phyloP scores from a whole-genome alignment of 106 monocot genomes.

The Agapanthus africanus region DNA sequence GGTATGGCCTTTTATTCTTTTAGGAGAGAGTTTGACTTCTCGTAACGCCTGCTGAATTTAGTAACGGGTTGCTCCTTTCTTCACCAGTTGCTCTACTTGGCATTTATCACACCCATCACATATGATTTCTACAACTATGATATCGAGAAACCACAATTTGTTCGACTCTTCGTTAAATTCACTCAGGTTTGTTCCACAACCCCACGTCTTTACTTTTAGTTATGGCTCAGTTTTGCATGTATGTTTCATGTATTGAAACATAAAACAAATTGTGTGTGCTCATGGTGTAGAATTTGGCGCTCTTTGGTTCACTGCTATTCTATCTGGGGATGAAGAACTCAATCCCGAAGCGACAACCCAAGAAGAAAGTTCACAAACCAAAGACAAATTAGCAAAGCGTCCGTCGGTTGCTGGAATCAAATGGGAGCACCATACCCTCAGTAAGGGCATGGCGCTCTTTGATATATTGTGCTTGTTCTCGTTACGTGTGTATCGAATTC shows the following conservation, averaged over 20 bases:
- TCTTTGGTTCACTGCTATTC: conserved; percentile 59
- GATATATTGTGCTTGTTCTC: no score
- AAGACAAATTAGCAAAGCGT: conserved; percentile 33
- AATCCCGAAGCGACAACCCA: conserved; percentile 27
- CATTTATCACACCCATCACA: conserved; percentile 36
- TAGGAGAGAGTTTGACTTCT: background rate
- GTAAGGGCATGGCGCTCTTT: no score
- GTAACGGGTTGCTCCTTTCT: background rate
- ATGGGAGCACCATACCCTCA: no score
- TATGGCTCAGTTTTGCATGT: background rate
- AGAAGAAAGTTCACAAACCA: conserved; percentile 46
- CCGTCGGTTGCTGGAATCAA: no score
- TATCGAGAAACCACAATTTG: conserved; percentile 39
- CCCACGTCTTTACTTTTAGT: background rate
- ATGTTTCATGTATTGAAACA: background rate
- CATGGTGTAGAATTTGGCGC: conserved; percentile 41
- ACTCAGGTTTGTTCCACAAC: conserved; percentile 29
- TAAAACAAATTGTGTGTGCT: background rate
- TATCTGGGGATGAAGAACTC: conserved; percentile 71
- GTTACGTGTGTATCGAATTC: no score
- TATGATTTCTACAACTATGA: conserved; percentile 72
- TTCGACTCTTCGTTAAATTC: conserved; percentile 45
- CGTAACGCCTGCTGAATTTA: no score
- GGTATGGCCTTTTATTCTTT: conserved; percentile 11
- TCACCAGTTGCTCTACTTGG: conserved; percentile 41